These are phyloP conservation scores for Stephania japonica DNA, from an alignment of 164 flowering plant species.

Conservation along the genomic window DNA sequence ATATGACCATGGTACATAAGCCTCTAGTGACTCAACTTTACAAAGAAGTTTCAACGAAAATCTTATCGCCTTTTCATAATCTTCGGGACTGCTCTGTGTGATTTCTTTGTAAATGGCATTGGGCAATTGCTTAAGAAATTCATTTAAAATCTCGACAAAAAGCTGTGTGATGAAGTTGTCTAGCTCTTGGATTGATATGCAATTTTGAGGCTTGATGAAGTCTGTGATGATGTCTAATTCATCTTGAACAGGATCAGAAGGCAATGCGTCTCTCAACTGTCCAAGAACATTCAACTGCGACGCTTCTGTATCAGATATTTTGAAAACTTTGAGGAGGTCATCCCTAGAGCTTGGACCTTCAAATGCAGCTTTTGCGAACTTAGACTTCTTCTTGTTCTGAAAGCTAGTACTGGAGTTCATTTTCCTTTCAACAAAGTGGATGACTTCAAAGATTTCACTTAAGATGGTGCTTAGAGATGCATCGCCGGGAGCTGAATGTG, in stretches of 20 bases:
- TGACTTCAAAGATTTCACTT: too few relatives aligned
- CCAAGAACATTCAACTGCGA: background rate
- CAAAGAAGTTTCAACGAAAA: too few relatives aligned
- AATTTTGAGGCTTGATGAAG: background rate
- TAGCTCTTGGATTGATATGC: background rate
- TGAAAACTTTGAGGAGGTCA: background rate
- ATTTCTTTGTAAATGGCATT: background rate
- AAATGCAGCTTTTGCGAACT: background rate
- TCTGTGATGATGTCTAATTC: background rate
- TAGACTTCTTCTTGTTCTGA: background rate
- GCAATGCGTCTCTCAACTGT: background rate
- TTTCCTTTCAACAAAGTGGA: too few relatives aligned
- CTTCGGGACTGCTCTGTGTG: too few relatives aligned
- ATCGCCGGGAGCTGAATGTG: too few relatives aligned
- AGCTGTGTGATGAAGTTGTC: background rate
- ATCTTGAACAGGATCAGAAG: background rate
- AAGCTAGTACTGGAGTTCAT: too few relatives aligned
- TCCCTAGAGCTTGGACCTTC: background rate
- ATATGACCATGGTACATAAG: too few relatives aligned
- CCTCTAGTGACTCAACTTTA: too few relatives aligned
- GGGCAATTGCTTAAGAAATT: background rate
- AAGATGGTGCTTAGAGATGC: too few relatives aligned
- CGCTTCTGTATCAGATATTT: background rate
- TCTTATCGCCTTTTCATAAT: too few relatives aligned
- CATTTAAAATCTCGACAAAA: background rate